Percentiles rank a stretch among this genome's conserved stretches.
Evolutionary conservation across 1,139 yeast species (phyloP).

Genomic region (Candida tetrigidarum): DNA sequence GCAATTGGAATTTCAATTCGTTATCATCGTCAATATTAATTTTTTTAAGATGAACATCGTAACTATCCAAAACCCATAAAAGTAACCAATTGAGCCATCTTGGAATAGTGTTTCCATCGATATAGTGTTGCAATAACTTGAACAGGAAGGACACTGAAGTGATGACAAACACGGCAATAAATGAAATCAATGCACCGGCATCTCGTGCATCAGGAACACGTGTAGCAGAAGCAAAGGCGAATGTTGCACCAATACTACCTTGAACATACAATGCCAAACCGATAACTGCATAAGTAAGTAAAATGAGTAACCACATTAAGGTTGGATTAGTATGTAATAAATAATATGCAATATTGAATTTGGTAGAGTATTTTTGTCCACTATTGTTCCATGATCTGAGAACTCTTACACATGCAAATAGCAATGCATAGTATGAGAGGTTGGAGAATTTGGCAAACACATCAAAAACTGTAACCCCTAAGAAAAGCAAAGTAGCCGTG

Average conservation of each 20-base stretch:
- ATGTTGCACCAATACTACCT: slow-evolving; percentile 25
- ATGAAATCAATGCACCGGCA: slow-evolving; percentile 35
- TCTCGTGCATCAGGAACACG: slow-evolving; percentile 19
- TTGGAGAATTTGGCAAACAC: slow-evolving; percentile 10
- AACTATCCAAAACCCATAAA: slow-evolving; percentile 33
- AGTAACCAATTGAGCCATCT: slow-evolving; percentile 31
- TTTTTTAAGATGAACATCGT: slow-evolving; percentile 23
- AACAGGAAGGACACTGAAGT: slow-evolving; percentile 52
- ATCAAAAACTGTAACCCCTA: slow-evolving; percentile 18
- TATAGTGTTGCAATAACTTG: slow-evolving; percentile 58
- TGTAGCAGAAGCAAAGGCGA: slow-evolving; percentile 6
- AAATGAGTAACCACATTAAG: slow-evolving; percentile 54
- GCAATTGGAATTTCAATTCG: slow-evolving; percentile 29
- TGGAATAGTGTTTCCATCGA: slow-evolving; percentile 59
- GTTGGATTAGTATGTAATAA: slow-evolving; percentile 35
- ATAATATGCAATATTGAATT: slow-evolving; percentile 51
- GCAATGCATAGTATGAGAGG: slow-evolving; percentile 24
- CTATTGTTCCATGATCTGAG: slow-evolving; percentile 89
- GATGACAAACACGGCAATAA: slow-evolving; percentile 42
- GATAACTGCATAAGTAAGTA: slow-evolving; percentile 39
- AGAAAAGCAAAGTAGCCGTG: slow-evolving; percentile 28
- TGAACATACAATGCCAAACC: slow-evolving; percentile 30
- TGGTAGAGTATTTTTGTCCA: slow-evolving; percentile 74
- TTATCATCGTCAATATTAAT: slow-evolving; percentile 21
- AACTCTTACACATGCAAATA: slow-evolving; percentile 54